These are phyloP conservation scores for Globisporangium sylvaticum DNA, from an alignment of 352 stramenopile genomes.

Conservation along the genomic window DNA sequence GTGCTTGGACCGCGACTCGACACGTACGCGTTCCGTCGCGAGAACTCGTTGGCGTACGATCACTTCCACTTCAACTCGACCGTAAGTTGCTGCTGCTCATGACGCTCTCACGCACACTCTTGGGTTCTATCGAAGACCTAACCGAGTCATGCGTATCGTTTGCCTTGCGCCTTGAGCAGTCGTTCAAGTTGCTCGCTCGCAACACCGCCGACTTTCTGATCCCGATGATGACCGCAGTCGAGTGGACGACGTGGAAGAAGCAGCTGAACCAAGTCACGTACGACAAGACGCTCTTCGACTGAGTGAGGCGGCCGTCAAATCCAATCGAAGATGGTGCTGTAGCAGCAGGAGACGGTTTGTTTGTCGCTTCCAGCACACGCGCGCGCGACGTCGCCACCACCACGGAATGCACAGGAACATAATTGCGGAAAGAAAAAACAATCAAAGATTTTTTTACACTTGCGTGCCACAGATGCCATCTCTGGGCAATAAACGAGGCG, in stretches of 20 bases:
- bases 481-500: slow-evolving; percentile 1
- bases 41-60: slow-evolving; percentile 58
- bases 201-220: slow-evolving; percentile 76
- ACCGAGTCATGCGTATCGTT: background rate
- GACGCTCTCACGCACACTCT: background rate
- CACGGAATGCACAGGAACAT: slow-evolving; percentile 4
- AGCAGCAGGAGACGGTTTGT: background rate
- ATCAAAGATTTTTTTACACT: slow-evolving; percentile 18
- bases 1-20: slow-evolving; percentile 75
- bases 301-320: slow-evolving; percentile 22
- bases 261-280: slow-evolving; percentile 69
- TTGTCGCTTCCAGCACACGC: background rate
- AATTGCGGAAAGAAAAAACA: slow-evolving; percentile 16
- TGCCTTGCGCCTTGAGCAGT: slow-evolving; percentile 25
- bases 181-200: slow-evolving; percentile 71
- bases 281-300: slow-evolving; percentile 81
- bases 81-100: slow-evolving; percentile 27
- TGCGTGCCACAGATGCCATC: slow-evolving; percentile 9
- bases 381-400: background rate
- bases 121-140: background rate
- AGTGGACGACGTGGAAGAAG: slow-evolving; percentile 85
- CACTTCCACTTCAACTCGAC: slow-evolving; percentile 81
- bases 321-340: background rate
- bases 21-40: slow-evolving; percentile 62
- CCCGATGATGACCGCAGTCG: slow-evolving; percentile 76